Evolutionary conservation across 140 eudicot species (phyloP).

Genomic region (Bidens hawaiensis): DNA sequence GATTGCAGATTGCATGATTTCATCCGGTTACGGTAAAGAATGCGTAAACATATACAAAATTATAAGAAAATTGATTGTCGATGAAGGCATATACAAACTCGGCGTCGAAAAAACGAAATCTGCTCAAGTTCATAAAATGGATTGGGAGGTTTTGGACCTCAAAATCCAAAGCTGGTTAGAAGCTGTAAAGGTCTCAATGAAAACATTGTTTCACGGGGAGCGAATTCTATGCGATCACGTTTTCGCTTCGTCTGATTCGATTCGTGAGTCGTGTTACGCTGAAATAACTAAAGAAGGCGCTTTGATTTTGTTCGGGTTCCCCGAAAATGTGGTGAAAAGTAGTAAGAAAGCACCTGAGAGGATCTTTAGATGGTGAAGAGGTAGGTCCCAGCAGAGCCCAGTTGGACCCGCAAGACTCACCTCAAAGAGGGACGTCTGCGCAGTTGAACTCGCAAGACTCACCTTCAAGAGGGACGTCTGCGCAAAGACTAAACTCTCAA

Average conservation of each 20-base stretch:
- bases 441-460: too few species aligned
- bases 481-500: too few species aligned
- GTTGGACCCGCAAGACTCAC: too few species aligned
- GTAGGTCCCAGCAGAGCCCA: too few species aligned
- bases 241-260: slow-evolving; percentile 30
- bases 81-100: slow-evolving; percentile 43
- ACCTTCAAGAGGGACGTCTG: too few species aligned
- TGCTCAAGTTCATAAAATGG: slow-evolving; percentile 26
- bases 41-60: slow-evolving; percentile 23
- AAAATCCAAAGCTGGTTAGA: slow-evolving; percentile 33
- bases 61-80: slow-evolving; percentile 40
- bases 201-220: slow-evolving; percentile 33
- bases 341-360: slow-evolving; percentile 33
- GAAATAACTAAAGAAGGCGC: slow-evolving; percentile 43
- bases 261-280: slow-evolving; percentile 29
- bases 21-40: slow-evolving; percentile 38
- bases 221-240: slow-evolving; percentile 37
- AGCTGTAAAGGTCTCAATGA: slow-evolving; percentile 31
- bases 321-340: slow-evolving; percentile 33
- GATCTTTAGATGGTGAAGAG: too few species aligned
- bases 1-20: slow-evolving; percentile 44
- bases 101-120: slow-evolving; percentile 31
- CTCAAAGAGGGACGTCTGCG: too few species aligned
- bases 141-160: slow-evolving; percentile 29
- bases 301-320: slow-evolving; percentile 28